A percentile compares a stretch with the other conserved stretches of the same genome.
Evolutionary conservation across 2,329 filamentous ascomycete genomes (phyloP).

Genomic region (Rasamsonia emersonii): DNA sequence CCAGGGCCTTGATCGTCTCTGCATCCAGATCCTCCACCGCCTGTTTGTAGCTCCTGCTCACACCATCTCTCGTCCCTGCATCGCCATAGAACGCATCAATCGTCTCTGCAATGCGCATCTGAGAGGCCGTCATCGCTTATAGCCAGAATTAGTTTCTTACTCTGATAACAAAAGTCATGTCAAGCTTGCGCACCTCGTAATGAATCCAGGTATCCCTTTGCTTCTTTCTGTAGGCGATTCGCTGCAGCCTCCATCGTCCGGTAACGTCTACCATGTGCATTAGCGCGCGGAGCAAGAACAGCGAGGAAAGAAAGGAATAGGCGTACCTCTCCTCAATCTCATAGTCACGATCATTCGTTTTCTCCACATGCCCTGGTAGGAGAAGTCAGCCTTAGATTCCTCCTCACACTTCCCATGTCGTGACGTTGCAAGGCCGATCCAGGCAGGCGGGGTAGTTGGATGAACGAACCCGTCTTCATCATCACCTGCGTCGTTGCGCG

Average conservation of each 20-base stretch:
- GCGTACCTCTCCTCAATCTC: constrained; percentile 84
- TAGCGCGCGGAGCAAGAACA: too few species aligned
- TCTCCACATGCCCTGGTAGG: constrained; percentile 82
- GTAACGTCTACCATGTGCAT: constrained; percentile 84
- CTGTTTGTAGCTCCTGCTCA: constrained; percentile 95
- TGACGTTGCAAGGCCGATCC: too few species aligned
- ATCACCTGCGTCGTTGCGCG: constrained; percentile 98
- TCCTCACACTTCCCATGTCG: too few species aligned
- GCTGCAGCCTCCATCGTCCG: constrained; percentile 95
- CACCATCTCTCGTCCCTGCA: constrained; percentile 85
- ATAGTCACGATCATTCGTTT: constrained; percentile 97
- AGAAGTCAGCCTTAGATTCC: too few species aligned
- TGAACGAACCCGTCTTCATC: constrained; percentile 83
- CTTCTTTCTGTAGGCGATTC: constrained; percentile 87
- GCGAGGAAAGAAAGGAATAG: neutral
- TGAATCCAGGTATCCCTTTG: constrained; percentile 95
- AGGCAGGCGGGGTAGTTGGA: too few species aligned
- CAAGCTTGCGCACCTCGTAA: constrained; percentile 58
- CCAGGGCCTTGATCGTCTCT: constrained; percentile 95
- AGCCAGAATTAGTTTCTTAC: constrained; percentile 3
- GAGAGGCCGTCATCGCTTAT: constrained; percentile 91
- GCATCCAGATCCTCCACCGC: constrained; percentile 95
- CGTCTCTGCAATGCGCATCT: constrained; percentile 98
- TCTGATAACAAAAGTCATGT: neutral
- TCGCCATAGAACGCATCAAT: constrained; percentile 99